Base-by-base conservation (phyloP, 2,329 filamentous ascomycete genomes). In the Colletotrichum destructivum region DNA sequence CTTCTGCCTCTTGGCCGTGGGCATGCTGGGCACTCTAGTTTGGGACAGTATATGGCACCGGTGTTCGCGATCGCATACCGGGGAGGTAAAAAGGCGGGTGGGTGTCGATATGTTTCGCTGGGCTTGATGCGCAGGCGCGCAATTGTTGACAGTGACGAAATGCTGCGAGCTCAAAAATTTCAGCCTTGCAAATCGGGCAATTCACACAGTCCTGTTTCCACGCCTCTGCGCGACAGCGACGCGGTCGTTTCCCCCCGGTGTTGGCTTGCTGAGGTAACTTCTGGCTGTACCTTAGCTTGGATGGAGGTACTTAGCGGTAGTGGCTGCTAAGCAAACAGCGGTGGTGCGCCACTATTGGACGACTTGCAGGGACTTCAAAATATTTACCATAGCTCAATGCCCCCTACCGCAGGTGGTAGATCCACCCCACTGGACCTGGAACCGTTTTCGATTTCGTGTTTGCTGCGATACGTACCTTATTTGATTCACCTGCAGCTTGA, bases 1-100 rank as follows among this genome's bases (percentile, higher is more conserved):
- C 79, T 87, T 89, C 75, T 87, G 85, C 79, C 88, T 85, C 82
- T 90, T 91, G 73, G 88, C 87, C 75, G 84, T 89, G 76, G 88
- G 88, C 89, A 91, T 90, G 74, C 74, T 70, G 72, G 75, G 42
- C 52, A 42, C 31, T 69, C 73, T 60, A 69, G 23, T 40, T 69
- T 38, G 16, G 44, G n/a, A 66, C 47, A 42, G 49, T 13, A 46
- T 4, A 44, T 26, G 42, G 31, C 21, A 46, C 35, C 21, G 46
- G 23, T 46, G 7, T 54, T 65, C 56, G 66, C 66, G 46, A 44
- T 71, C 49, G 67, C 70, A 71, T 66, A 44, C 56, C 31, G 55
- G 42, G 26, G 16, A 59, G 46, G 8, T 15, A 16, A 56, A 35
- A 31, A 26, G 31, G 11, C 38, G 40, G 49, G 38, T 38, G 47